Evolutionary conservation across 306 rosid species (phyloP), one percentile per base, ranked within the genome.

Genomic region (Fragaria iinumae): DNA sequence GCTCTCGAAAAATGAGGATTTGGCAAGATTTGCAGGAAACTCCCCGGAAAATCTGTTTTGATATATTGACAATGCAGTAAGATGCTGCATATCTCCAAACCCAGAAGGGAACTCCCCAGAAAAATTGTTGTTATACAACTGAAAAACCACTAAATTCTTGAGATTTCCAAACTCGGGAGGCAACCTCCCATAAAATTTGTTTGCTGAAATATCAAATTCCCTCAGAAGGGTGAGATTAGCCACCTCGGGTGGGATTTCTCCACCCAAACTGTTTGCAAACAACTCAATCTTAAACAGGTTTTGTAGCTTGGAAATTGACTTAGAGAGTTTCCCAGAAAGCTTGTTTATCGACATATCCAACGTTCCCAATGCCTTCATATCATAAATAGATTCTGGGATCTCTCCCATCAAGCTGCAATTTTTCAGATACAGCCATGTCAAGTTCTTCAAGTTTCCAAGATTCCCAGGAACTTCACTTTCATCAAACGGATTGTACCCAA

Each of bases 101-200:
- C 98, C 97, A 36, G 80, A 72, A 39, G 99, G 97, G 71, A 96
- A 77, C 77, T 88, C 89, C 43, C 99, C 99, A 29, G 90, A 88
- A 67, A 96, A 86, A 84, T 73, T 83, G 84, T 96, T 96, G 17
- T 81, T 80, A 81, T 85, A 96, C 4, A 88, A 44, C 79, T 96
- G 99, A 76, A 96, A 96, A 80, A 96, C 96, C 66, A 81, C 79
- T 81, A 96, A 82, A 10, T 91, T 88, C 79, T 86, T 85, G 83
- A 96, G 80, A 43, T 79, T 84, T 60, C 92, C 98, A 34, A 92
- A 83, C 79, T 71, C 85, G 25, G 77, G 83, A 20, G 99, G 97
- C 90, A 96, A 79, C 52, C 69, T 72, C 38, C 99, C 98, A 60
- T 71, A 39, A 62, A 96, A 36, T 7, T 80, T 82, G 85, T 96